Evolutionary conservation across 75 land plant genomes (phyloP), one percentile per base, ranked within the genome.

Genomic region (Pseudotsuga menziesii): DNA sequence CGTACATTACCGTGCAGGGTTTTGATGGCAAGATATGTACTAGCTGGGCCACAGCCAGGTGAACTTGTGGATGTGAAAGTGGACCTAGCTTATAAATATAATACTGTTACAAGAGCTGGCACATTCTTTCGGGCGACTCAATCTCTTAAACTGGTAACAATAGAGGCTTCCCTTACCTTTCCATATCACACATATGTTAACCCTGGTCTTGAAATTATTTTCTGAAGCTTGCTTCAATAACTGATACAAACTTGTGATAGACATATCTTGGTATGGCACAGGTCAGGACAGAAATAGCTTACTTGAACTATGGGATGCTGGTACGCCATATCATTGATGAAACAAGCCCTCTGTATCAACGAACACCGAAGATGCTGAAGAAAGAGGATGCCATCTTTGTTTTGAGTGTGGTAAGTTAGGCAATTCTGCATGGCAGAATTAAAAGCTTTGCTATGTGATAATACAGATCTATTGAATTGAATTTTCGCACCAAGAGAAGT

Each of bases 11-110:
- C 41, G 4, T 80, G 76, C 75, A 85, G 87, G 35, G 84, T 71
- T 58, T 77, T 85, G 52, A 62, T 81, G 79, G 54, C 84, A 57
- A 81, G 87, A 58, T 85, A 57, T 78, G 87, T 85, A 44, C 56
- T 85, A 35, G 84, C 74, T 75, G 83, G 87, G 26, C 87, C 87
- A 52, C 84, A 85, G 77, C 87, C 87, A 58, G 81, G 81, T 82
- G 87, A 85, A 64, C 75, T 85, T 41, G 87, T 85, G 56, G 84
- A 85, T 78, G 87, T 85, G 19, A 82, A 85, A 75, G 87, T 85
- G 41, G 87, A 85, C 56, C 73, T 84, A 57, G 79, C 75, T 39
- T 85, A 85, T 72, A 81, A 72, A 36, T 85, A 77, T 69, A 85
- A 81, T 58, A 82, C 87, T 36, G 59, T 85, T 25, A 81, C 84